phyloP scores from a whole-genome alignment of 1,284 basidiomycete species.

The Trichosporon ovoides region DNA sequence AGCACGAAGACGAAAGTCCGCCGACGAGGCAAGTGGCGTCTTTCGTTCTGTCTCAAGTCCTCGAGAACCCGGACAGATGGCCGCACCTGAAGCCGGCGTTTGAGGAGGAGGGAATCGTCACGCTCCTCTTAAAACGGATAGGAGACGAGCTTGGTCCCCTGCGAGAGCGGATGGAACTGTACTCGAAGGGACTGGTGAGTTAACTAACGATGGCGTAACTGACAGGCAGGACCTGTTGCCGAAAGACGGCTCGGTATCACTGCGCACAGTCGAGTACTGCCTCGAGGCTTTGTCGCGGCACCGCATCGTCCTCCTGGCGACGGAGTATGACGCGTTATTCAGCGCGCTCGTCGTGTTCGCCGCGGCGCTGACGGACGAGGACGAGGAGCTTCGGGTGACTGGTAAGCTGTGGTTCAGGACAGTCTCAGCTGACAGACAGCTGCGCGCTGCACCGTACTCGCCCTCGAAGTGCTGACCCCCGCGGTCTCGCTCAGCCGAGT shows the following conservation, averaged over 20 bases:
- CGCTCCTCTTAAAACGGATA: conserved; percentile 11
- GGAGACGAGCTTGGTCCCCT: conserved; percentile 14
- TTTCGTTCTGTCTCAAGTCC: conserved; percentile 11
- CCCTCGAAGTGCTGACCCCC: conserved; percentile 9
- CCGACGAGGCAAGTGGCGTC: conserved; percentile 26
- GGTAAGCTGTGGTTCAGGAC: neutral
- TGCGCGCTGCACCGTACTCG: conserved; percentile 5
- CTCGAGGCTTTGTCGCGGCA: conserved; percentile 5
- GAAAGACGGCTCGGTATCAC: conserved; percentile 8
- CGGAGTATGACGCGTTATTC: neutral
- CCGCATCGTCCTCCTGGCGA: neutral
- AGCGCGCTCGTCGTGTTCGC: conserved; percentile 6
- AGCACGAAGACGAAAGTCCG: neutral
- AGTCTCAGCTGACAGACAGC: conserved; percentile 9
- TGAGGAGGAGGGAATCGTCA: neutral
- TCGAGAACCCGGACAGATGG: neutral
- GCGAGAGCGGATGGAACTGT: conserved; percentile 23
- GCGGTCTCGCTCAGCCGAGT: neutral
- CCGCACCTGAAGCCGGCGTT: neutral
- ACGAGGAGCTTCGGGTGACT: neutral
- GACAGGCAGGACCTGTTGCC: conserved; percentile 13
- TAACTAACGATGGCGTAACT: neutral
- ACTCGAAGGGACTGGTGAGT: conserved; percentile 31
- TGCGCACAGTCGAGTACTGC: conserved; percentile 8
- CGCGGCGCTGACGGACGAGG: conserved; percentile 3